Percentiles rank a stretch among this genome's conserved stretches.
Evolutionary conservation across 192 early-diverging fungal species (phyloP).

Genomic region (Haplosporangium gracile): DNA sequence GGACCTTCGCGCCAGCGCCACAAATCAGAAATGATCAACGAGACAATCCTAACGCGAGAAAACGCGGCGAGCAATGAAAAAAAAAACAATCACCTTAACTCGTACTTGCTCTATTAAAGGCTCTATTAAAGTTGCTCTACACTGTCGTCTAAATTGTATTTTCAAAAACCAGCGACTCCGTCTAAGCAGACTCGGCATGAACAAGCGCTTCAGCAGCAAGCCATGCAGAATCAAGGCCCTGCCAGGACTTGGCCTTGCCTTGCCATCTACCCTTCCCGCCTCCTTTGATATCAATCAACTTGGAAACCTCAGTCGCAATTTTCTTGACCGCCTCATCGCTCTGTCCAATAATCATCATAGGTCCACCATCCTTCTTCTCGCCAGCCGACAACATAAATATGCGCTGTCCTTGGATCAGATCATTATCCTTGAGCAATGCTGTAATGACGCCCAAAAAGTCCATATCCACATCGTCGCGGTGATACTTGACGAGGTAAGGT

Average conservation of each 20-base stretch:
- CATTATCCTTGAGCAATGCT: constrained; percentile 47
- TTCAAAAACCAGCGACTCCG: too few species aligned
- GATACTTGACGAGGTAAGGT: constrained; percentile 39
- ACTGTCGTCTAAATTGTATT: too few species aligned
- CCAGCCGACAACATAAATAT: constrained; percentile 59
- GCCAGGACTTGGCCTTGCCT: constrained; percentile 63
- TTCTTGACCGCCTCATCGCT: constrained; percentile 57
- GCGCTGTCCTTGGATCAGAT: constrained; percentile 30
- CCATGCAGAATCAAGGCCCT: constrained; percentile 49
- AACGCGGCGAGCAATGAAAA: too few species aligned
- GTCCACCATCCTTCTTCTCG: constrained; percentile 57
- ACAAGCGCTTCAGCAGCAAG: constrained; percentile 27
- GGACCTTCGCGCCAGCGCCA: too few species aligned
- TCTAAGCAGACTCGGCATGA: constrained; percentile 11
- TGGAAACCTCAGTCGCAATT: constrained; percentile 31
- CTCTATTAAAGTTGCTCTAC: too few species aligned
- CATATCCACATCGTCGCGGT: constrained; percentile 66
- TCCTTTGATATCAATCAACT: constrained; percentile 59
- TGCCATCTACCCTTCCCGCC: constrained; percentile 67
- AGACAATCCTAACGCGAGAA: too few species aligned
- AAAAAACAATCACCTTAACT: too few species aligned
- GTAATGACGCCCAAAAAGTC: constrained; percentile 53
- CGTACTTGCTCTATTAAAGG: too few species aligned
- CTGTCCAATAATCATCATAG: constrained; percentile 57
- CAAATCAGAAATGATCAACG: too few species aligned